Base-by-base conservation (phyloP, 768 basidiomycete species). In the Rhizopogon salebrosus region DNA sequence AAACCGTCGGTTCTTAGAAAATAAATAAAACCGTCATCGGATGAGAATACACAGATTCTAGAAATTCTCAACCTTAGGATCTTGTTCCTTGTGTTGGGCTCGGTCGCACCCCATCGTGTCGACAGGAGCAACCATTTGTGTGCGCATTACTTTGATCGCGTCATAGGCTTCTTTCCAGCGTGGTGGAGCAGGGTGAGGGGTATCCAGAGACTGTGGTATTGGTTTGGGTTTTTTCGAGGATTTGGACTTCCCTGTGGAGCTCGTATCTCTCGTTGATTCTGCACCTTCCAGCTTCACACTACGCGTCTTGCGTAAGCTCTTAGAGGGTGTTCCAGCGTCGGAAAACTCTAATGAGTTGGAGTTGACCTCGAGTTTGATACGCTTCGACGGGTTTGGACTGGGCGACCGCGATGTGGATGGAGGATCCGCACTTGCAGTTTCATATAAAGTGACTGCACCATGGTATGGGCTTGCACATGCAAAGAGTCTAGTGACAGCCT, bases 21-120 rank as follows among this genome's bases (percentile, higher is more conserved):
- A 8, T 10, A 24, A 41, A 34, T 50, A 48, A 53, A 20, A 41
- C 26, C 9, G 23, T 39, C 29, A 35, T 22, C 27, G 6, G 13
- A 35, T 42, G 11, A 35, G 22, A 26, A n/a, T 20, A 16, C n/a
- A 36, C 23, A 41, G 34, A 37, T 31, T 37, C 35, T 41, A 46
- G 34, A 58, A 66, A 41, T 31, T 37, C 52, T 66, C 24, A 46
- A 87, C 90, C 76, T 80, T 84, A 8, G 86, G 85, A 45, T 87
- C 82, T 7, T 61, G 67, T 60, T 89, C 87, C 39, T 78, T 75
- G 46, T 62, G 61, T 54, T 89, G 84, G 0, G 87, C 86, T 52
- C 77, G 78, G 45, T 89, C 83, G 60, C 92, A 92, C 1, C 92
- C 92, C 90, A 94, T 91, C 0, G 86, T 89, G 62, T 98, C 95